Conservation (phyloP, 2,329 filamentous ascomycete species). For the Bisporella sp. region DNA sequence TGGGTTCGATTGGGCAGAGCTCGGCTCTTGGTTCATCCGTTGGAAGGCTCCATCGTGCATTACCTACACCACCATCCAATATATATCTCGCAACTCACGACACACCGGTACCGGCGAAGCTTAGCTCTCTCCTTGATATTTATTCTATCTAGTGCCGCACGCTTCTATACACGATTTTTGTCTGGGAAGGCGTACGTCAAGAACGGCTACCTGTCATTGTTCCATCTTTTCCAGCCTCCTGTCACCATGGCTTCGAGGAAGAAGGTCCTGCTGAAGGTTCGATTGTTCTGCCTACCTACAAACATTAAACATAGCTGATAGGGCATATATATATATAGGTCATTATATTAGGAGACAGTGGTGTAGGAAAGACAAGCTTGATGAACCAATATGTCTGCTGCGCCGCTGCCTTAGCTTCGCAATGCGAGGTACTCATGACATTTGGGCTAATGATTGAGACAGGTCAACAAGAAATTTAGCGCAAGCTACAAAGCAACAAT, state of each 20-base stretch:
- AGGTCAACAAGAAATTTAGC: conserved; percentile 99
- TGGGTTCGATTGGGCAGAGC: conserved; percentile 5
- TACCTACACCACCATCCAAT: too few species aligned
- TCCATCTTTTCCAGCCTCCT: conserved; percentile 4
- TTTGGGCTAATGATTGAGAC: conserved; percentile 12
- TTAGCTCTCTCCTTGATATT: too few species aligned
- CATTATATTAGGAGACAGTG: conserved; percentile 97
- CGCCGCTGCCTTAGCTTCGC: too few species aligned
- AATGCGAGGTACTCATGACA: too few species aligned
- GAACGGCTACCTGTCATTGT: background rate
- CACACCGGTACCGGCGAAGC: too few species aligned
- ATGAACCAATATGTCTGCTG: conserved; percentile 99
- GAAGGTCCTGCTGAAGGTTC: conserved; percentile 63
- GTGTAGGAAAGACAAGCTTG: conserved; percentile 98
- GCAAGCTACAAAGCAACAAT: conserved; percentile 99
- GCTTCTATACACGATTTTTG: too few species aligned
- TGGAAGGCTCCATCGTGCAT: too few species aligned
- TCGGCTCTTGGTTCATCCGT: background rate
- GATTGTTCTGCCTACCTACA: conserved; percentile 1
- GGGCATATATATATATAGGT: conserved; percentile 51
- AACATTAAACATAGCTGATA: background rate
- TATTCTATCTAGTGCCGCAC: too few species aligned
- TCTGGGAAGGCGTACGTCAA: too few species aligned
- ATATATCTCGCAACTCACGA: too few species aligned
- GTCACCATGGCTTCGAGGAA: conserved; percentile 50